phyloP scores from a whole-genome alignment of 1,139 yeast species.

The Geotrichum europaeum region DNA sequence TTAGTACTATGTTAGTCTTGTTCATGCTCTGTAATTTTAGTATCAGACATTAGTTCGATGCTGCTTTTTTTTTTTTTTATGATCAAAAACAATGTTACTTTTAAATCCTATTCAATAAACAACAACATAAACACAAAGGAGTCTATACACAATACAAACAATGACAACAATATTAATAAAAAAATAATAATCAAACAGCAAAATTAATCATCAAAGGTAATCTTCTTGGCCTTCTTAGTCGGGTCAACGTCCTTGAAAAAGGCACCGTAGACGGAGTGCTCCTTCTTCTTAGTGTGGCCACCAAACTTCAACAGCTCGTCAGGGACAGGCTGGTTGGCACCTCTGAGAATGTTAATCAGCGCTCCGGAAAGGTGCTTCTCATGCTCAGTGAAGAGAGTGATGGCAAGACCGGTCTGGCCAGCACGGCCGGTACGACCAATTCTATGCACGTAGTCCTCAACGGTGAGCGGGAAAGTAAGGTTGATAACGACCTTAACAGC shows the following conservation, averaged over 20 bases:
- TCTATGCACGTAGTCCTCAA: slow-evolving; percentile 96
- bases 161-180: not conserved
- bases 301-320: slow-evolving; percentile 93
- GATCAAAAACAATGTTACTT: too few species aligned
- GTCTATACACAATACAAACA: not conserved
- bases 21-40: too few species aligned
- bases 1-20: too few species aligned
- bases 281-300: slow-evolving; percentile 95
- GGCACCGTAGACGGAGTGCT: slow-evolving; percentile 94
- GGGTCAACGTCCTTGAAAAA: slow-evolving; percentile 89
- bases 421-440: slow-evolving; percentile 97
- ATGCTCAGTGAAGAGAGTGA: slow-evolving; percentile 60
- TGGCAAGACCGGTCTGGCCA: slow-evolving; percentile 61
- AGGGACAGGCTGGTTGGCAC: slow-evolving; percentile 96
- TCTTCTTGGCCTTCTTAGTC: slow-evolving; percentile 82
- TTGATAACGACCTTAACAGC: slow-evolving; percentile 94
- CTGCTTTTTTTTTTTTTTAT: too few species aligned
- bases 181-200: not conserved
- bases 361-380: slow-evolving; percentile 97
- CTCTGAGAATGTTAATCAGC: slow-evolving; percentile 80
- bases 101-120: not conserved
- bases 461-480: slow-evolving; percentile 94
- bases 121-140: not conserved
- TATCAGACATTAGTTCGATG: too few species aligned
- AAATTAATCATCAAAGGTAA: slow-evolving; percentile 49